Evolutionary conservation across 2,329 filamentous ascomycete genomes (phyloP).

Genomic region (Pseudonectria foliicola): DNA sequence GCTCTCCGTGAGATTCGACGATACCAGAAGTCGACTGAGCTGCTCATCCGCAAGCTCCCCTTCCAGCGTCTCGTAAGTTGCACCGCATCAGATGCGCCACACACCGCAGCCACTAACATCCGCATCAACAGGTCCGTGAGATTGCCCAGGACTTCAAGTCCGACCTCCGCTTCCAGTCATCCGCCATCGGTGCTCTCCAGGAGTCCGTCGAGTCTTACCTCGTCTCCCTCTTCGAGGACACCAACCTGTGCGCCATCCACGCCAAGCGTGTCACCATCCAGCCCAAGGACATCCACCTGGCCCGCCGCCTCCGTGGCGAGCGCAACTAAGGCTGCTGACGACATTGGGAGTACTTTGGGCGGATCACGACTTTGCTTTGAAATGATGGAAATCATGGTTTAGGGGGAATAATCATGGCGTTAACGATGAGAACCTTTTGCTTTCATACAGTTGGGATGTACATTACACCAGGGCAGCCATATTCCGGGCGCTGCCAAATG

Average conservation of each 20-base stretch:
- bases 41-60: conserved; percentile 92
- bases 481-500: conserved; percentile 14
- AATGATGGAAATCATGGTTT: conserved; percentile 31
- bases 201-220: conserved; percentile 99
- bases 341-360: conserved; percentile 20
- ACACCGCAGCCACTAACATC: conserved; percentile 5
- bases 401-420: conserved; percentile 41
- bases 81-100: too few species aligned
- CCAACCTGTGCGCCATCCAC: conserved; percentile 97
- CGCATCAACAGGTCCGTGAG: conserved; percentile 65
- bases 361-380: conserved; percentile 37
- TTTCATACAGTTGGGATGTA: conserved; percentile 36
- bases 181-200: conserved; percentile 93
- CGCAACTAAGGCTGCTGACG: conserved; percentile 63
- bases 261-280: conserved; percentile 99
- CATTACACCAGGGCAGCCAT: conserved; percentile 26
- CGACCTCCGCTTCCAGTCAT: conserved; percentile 95
- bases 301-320: conserved; percentile 89
- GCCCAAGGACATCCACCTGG: conserved; percentile 94
- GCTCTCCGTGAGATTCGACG: conserved; percentile 97
- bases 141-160: conserved; percentile 95
- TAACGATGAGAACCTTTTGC: conserved; percentile 34
- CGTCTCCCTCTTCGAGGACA: conserved; percentile 96
- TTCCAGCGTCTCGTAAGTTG: conserved; percentile 81
- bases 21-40: conserved; percentile 96